Evolutionary conservation across 2,329 filamentous ascomycete genomes (phyloP), one percentile per base, ranked within the genome.

Genomic region (Penicillium vulpinum): DNA sequence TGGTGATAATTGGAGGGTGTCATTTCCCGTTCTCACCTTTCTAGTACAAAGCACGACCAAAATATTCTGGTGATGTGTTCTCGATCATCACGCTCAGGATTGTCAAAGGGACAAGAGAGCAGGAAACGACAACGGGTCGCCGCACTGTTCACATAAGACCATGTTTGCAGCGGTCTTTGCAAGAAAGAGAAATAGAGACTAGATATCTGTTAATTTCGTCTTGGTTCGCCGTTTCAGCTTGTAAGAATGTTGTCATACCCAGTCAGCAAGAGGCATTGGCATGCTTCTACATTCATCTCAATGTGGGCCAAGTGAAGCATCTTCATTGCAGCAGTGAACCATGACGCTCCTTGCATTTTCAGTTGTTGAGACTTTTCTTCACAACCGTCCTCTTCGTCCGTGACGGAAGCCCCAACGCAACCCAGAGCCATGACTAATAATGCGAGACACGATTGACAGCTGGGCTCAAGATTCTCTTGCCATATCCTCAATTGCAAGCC

Each of bases 341-440:
- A 56, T 41, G 54, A 44, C 22, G 26, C 47, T 5, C 47, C 54
- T 13, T 51, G 41, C 7, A 51, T 28, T 24, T 47, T 56, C 18
- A 56, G 41, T 10, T 51, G 43, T 33, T 41, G 47, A 35, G 41
- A 51, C 18, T 52, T 49, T 9, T 26, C 11, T 22, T 38, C 47
- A 8, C 47, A 31, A n/a, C n/a, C 35, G 7, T 28, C n/a, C 18
- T n/a, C 53, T 29, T 52, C 49, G 16, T 57, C 31, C 24, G 33
- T 44, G 10, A 48, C 31, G 7, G 50, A 53, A 31, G 50, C 50
- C 9, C 55, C 55, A 4, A 53, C 50, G 26, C 55, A 57, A 5
- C 55, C 51, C 31, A 57, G 49, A n/a, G 55, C 55, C 55, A 57
- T 57, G 21, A 57, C 50, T 45, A 57, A 40, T 10, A 57, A 45